Evolutionary conservation across 1,139 yeast genomes (phyloP).

Genomic region (Yamadazyma songkhlaensis): DNA sequence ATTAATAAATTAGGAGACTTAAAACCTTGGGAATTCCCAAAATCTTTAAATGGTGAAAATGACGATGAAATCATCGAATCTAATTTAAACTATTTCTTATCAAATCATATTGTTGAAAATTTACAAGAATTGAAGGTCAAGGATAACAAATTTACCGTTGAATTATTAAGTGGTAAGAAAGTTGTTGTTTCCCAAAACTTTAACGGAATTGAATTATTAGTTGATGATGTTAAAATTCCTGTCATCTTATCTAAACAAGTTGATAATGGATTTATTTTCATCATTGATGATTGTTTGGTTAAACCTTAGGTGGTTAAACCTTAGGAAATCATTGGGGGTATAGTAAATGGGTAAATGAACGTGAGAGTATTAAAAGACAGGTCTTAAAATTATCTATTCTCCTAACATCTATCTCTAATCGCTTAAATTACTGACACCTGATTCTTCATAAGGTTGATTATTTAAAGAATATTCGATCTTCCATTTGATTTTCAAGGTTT

Average conservation of each 20-base stretch:
- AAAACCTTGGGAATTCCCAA: slow-evolving; percentile 76
- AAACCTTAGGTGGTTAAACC: slow-evolving; percentile 24
- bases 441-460: slow-evolving; percentile 49
- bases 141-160: slow-evolving; percentile 15
- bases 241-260: slow-evolving; percentile 45
- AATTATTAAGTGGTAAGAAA: slow-evolving; percentile 36
- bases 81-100: slow-evolving; percentile 51
- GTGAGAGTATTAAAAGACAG: not conserved
- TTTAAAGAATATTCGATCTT: slow-evolving; percentile 58
- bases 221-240: slow-evolving; percentile 16
- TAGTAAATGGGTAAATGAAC: not conserved
- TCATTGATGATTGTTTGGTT: slow-evolving; percentile 43
- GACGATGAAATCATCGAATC: slow-evolving; percentile 38
- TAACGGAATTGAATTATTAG: slow-evolving; percentile 26
- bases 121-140: slow-evolving; percentile 16
- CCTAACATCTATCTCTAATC: slow-evolving; percentile 1
- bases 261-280: slow-evolving; percentile 58
- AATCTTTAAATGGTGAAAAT: slow-evolving; percentile 29
- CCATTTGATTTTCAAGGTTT: slow-evolving; percentile 76
- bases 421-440: slow-evolving; percentile 46
- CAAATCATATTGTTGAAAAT: slow-evolving; percentile 45
- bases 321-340: not conserved
- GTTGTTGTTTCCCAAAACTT: slow-evolving; percentile 36
- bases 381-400: too few relatives aligned
- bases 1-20: slow-evolving; percentile 25